Evolutionary conservation across 2,329 filamentous ascomycete genomes (phyloP).

Genomic region (Juglanconis oblonga): DNA sequence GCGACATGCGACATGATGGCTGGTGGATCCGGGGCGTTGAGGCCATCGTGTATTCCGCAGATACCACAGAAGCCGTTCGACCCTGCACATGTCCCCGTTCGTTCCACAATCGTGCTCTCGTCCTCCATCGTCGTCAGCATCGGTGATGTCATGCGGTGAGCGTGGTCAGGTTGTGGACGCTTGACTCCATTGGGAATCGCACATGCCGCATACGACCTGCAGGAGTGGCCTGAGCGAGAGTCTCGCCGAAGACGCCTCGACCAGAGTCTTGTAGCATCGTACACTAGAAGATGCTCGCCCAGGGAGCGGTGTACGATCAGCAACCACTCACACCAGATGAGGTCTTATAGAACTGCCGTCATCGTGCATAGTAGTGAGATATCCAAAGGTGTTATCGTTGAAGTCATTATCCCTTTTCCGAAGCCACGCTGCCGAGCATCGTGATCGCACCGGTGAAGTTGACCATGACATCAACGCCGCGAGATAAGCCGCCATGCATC

Average conservation of each 20-base stretch:
- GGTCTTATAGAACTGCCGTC: not conserved
- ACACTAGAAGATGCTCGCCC: not conserved
- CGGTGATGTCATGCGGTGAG: slow-evolving; percentile 12
- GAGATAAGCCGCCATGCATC: not conserved
- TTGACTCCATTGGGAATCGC: slow-evolving; percentile 13
- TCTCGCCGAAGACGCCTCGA: not conserved
- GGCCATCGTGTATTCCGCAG: not conserved
- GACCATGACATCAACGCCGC: not conserved
- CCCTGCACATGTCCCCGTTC: not conserved
- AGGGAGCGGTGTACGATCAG: not conserved
- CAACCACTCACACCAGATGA: not conserved
- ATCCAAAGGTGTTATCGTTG: not conserved
- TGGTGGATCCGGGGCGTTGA: not conserved
- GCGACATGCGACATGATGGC: not conserved
- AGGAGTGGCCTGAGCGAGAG: not conserved
- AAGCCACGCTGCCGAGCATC: not conserved
- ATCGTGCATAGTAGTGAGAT: not conserved
- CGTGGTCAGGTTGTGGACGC: not conserved
- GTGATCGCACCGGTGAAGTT: not conserved
- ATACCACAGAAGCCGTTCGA: not conserved
- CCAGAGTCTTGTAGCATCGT: not conserved
- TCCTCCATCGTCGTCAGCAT: not conserved
- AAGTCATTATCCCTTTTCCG: not conserved
- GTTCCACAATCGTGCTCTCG: not conserved
- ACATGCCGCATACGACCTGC: not conserved